Conservation (phyloP, 495 filamentous ascomycete species). For the Letharia columbiana region DNA sequence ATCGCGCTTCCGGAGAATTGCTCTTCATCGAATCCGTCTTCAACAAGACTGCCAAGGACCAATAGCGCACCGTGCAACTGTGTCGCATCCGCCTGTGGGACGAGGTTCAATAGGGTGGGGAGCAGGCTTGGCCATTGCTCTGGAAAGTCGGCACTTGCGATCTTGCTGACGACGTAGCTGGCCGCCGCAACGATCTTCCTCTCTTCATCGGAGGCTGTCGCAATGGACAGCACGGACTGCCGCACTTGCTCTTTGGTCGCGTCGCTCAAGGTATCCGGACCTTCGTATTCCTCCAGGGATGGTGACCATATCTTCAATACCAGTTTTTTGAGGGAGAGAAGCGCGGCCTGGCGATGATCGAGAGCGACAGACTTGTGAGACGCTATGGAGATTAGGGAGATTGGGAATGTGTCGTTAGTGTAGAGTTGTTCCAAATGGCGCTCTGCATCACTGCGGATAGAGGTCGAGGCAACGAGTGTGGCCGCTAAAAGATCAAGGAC, state of each 20-base stretch:
- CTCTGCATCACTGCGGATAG: slow-evolving; percentile 70
- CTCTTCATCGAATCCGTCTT: slow-evolving; percentile 84
- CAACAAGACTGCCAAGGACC: slow-evolving; percentile 82
- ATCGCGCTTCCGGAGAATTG: slow-evolving; percentile 85
- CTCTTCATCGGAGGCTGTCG: slow-evolving; percentile 65
- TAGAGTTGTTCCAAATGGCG: slow-evolving; percentile 60
- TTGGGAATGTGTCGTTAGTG: slow-evolving; percentile 60
- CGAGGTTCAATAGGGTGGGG: slow-evolving; percentile 66
- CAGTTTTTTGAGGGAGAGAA: slow-evolving; percentile 71
- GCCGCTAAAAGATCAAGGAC: slow-evolving; percentile 69
- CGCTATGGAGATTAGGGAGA: slow-evolving; percentile 70
- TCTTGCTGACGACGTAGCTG: slow-evolving; percentile 90
- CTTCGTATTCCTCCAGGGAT: slow-evolving; percentile 57
- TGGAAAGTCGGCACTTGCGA: slow-evolving; percentile 86
- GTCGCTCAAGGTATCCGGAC: slow-evolving; percentile 44
- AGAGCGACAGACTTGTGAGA: slow-evolving; percentile 58
- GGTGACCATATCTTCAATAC: slow-evolving; percentile 72
- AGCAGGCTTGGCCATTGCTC: slow-evolving; percentile 86
- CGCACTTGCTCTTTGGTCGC: slow-evolving; percentile 65
- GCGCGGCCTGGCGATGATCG: slow-evolving; percentile 71
- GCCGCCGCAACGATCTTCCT: slow-evolving; percentile 78
- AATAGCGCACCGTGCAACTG: slow-evolving; percentile 84
- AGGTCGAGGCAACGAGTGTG: slow-evolving; percentile 63
- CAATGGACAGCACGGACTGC: slow-evolving; percentile 59
- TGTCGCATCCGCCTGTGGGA: slow-evolving; percentile 58